phyloP scores from a whole-genome alignment of 2,329 filamentous ascomycete species.

The Fusarium begoniae region DNA sequence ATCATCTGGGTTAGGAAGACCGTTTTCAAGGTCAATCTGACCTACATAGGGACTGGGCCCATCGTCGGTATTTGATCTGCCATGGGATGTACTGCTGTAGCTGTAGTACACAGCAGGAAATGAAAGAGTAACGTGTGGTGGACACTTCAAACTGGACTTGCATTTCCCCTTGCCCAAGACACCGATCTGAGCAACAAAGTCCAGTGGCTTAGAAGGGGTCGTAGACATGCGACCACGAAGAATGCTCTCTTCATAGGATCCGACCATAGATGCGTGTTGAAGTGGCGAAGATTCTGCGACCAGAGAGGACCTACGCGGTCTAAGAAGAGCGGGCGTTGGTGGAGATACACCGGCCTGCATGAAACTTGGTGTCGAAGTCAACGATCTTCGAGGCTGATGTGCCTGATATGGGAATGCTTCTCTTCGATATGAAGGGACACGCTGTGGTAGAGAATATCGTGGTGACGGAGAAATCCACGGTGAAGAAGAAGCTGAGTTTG shows the following conservation, averaged over 20 bases:
- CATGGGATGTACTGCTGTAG: conserved; percentile 75
- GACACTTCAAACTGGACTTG: conserved; percentile 84
- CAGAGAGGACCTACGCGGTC: conserved; percentile 74
- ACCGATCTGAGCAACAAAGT: conserved; percentile 95
- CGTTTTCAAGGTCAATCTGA: conserved; percentile 88
- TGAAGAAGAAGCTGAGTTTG: conserved; percentile 68
- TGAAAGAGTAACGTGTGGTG: conserved; percentile 86
- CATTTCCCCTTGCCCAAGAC: conserved; percentile 90
- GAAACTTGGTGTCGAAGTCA: conserved; percentile 66
- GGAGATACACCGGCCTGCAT: conserved; percentile 54
- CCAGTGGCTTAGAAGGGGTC: conserved; percentile 87
- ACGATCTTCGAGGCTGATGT: conserved; percentile 79
- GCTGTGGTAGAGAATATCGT: conserved; percentile 40
- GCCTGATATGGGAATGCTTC: conserved; percentile 77
- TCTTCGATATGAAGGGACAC: conserved; percentile 57
- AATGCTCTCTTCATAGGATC: conserved; percentile 97
- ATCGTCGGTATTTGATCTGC: conserved; percentile 74
- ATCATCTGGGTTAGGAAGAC: conserved; percentile 65
- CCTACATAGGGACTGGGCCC: conserved; percentile 97
- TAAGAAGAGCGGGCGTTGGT: conserved; percentile 60
- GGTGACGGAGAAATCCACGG: conserved; percentile 54
- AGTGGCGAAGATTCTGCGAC: conserved; percentile 79
- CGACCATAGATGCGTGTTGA: conserved; percentile 94
- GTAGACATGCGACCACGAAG: conserved; percentile 96
- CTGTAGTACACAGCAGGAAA: conserved; percentile 98